Base-by-base conservation (phyloP, 768 basidiomycete genomes). In the Sporobolomyces phaffii region DNA sequence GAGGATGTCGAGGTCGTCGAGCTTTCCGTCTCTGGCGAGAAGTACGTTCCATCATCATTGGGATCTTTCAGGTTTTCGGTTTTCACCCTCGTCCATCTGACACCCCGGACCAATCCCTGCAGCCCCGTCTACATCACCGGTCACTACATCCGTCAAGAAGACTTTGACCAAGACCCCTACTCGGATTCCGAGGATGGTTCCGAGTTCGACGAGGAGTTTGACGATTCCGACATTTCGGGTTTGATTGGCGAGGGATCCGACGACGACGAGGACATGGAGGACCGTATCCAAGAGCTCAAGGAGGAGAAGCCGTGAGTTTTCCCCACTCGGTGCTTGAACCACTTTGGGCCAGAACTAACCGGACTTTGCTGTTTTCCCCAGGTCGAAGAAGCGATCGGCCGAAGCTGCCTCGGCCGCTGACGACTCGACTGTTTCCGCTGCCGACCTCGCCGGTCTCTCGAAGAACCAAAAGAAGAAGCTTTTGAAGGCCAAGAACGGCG, bases 261-360 rank as follows among this genome's bases (percentile, higher is more conserved):
- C 72, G 81, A 83, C 72, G 81, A 81, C 22, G 85, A 85, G 78
- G 82, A 81, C 64, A 78, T 79, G 68, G 77, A 74, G 51, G 81
- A 80, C 28, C 41, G 63, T 8, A 60, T 65, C 51, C 22, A 60
- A 64, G 71, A 64, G 72, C 57, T 69, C 34, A 83, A 82, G 76
- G 83, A 82, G 76, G 64, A 34, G 51, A 72, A 74, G 67, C 47
- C 54, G 33, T 45, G 2, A 34, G 29, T 53, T 22, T 31, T 20
- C 24, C 20, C 26, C 20, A 33, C 31, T 20, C 33, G n/a, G n/a
- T n/a, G n/a, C n/a, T n/a, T n/a, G n/a, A n/a, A n/a, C n/a, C n/a
- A n/a, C n/a, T n/a, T n/a, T n/a, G n/a, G n/a, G n/a, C n/a, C n/a
- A n/a, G n/a, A n/a, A n/a, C 48, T 33, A 14, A 22, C 29, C 4